Conservation (phyloP, 2,329 filamentous ascomycete species). For the Aquanectria penicillioides region DNA sequence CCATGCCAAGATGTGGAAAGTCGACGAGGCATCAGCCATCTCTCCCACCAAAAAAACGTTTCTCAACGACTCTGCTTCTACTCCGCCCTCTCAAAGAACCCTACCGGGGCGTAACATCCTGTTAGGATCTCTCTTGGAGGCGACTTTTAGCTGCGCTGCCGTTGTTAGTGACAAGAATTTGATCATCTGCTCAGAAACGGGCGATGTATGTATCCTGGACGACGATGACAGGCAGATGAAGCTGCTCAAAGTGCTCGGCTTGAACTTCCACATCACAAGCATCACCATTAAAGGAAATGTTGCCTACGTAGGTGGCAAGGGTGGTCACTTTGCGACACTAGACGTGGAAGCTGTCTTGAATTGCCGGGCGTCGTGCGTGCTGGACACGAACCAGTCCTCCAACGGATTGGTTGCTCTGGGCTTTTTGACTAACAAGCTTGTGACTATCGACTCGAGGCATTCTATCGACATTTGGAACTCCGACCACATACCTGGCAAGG, state of each 20-base stretch:
- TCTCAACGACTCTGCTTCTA: slow-evolving; percentile 51
- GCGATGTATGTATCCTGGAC: slow-evolving; percentile 89
- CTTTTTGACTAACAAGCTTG: slow-evolving; percentile 71
- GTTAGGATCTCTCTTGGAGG: slow-evolving; percentile 82
- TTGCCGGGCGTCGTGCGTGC: slow-evolving; percentile 50
- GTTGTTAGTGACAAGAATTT: slow-evolving; percentile 76
- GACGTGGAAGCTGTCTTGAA: slow-evolving; percentile 61
- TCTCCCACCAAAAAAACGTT: slow-evolving; percentile 74
- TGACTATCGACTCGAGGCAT: slow-evolving; percentile 79
- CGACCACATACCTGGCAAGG: slow-evolving; percentile 54
- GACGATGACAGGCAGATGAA: slow-evolving; percentile 78
- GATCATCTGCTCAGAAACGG: slow-evolving; percentile 86
- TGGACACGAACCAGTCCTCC: slow-evolving; percentile 50
- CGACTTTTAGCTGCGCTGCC: slow-evolving; percentile 82
- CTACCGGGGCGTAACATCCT: slow-evolving; percentile 88
- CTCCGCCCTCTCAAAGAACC: slow-evolving; percentile 62
- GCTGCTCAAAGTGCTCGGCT: slow-evolving; percentile 71
- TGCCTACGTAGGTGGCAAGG: slow-evolving; percentile 76
- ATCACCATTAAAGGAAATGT: slow-evolving; percentile 68
- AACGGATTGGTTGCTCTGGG: slow-evolving; percentile 73
- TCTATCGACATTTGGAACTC: slow-evolving; percentile 76
- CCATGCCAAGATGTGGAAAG: slow-evolving; percentile 92
- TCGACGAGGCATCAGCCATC: slow-evolving; percentile 71
- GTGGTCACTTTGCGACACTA: slow-evolving; percentile 66
- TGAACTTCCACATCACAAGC: slow-evolving; percentile 75